Conservation (phyloP, 2,329 filamentous ascomycete species). For the Triangularia verruculosa region DNA sequence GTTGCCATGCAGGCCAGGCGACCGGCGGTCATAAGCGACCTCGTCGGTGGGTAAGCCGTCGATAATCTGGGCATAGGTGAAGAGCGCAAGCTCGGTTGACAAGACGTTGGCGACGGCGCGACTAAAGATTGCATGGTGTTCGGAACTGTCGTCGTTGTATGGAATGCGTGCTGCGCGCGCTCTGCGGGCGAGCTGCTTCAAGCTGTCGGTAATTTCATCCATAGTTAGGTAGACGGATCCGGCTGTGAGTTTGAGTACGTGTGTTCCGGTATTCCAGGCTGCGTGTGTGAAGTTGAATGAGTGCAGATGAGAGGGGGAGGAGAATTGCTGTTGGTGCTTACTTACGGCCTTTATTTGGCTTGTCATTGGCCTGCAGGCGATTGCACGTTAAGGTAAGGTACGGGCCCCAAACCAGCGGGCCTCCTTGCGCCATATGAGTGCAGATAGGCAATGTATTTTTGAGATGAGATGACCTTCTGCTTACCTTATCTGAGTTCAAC, state of each 20-base stretch:
- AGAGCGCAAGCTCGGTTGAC: conserved; percentile 13
- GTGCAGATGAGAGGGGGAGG: not conserved
- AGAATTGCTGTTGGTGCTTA: not conserved
- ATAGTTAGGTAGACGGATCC: not conserved
- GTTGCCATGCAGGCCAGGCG: not conserved
- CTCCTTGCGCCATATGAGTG: too few species aligned
- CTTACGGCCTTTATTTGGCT: too few species aligned
- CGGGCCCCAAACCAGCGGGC: too few species aligned
- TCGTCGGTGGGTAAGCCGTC: conserved; percentile 17
- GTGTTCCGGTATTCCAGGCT: too few species aligned
- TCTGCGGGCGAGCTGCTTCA: conserved; percentile 1
- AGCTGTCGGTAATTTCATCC: not conserved
- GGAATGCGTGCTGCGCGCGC: not conserved
- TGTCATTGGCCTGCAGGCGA: too few species aligned
- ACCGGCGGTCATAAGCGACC: conserved; percentile 11
- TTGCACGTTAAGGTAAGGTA: too few species aligned
- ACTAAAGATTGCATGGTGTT: conserved; percentile 7
- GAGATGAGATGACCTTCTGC: too few species aligned
- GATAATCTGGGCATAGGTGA: conserved; percentile 20
- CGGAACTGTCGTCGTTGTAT: not conserved
- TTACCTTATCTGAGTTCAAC: too few species aligned
- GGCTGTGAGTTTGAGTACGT: not conserved
- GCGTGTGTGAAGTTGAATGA: not conserved
- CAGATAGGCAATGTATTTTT: too few species aligned
- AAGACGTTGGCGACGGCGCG: conserved; percentile 16